Evolutionary conservation across 805 yeast genomes (phyloP).

Genomic region (Candida loeiensis): DNA sequence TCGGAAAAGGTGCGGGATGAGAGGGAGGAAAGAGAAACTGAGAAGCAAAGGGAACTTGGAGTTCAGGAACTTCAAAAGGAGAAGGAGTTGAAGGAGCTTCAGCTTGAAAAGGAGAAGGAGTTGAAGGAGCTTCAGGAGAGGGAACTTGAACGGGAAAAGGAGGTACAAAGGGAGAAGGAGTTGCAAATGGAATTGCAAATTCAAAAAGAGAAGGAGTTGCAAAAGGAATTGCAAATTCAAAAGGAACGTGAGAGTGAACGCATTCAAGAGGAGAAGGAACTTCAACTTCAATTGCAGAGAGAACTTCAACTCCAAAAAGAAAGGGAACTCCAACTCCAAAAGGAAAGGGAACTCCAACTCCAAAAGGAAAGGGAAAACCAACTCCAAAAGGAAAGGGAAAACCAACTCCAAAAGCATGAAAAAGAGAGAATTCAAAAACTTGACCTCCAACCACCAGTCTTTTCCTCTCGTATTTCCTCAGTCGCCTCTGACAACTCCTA

Average conservation of each 20-base stretch:
- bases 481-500: constrained; percentile 8
- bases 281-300: too few species aligned
- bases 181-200: too few species aligned
- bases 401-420: neutral
- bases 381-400: neutral
- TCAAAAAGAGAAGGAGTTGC: constrained; percentile 14
- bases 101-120: neutral
- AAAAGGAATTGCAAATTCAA: constrained; percentile 7
- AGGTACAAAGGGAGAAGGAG: too few species aligned
- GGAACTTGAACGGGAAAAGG: too few species aligned
- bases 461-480: constrained; percentile 8
- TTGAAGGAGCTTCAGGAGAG: neutral
- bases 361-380: neutral
- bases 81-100: neutral
- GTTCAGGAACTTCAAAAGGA: too few species aligned
- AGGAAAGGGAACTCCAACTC: neutral
- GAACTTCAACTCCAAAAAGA: too few species aligned
- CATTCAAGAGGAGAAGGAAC: neutral
- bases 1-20: neutral
- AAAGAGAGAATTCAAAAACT: neutral
- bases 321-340: too few species aligned
- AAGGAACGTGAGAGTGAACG: constrained; percentile 1
- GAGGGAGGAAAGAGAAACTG: too few species aligned
- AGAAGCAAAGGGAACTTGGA: too few species aligned
- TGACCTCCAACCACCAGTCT: neutral